These are phyloP conservation scores for Byssothecium circinans DNA, from an alignment of 2,329 filamentous ascomycete species.

Conservation along the genomic window DNA sequence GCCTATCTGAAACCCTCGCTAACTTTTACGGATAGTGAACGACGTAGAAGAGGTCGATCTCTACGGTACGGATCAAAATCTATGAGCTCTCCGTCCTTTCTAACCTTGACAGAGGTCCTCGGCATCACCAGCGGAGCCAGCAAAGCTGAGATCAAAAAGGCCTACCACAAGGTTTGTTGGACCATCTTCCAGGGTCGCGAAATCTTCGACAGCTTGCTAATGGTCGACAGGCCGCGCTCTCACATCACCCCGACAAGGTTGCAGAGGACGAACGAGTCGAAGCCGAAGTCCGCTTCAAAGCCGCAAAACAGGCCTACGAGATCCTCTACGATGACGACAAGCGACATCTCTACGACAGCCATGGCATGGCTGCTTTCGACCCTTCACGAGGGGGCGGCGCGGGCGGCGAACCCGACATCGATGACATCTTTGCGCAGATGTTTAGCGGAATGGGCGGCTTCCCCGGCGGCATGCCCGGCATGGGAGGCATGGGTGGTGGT, in stretches of 20 bases:
- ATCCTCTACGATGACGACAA: slow-evolving; percentile 97
- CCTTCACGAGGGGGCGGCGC: slow-evolving; percentile 66
- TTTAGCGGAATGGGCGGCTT: slow-evolving; percentile 60
- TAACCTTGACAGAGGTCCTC: slow-evolving; percentile 68
- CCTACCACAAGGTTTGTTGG: slow-evolving; percentile 80
- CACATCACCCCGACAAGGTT: slow-evolving; percentile 94
- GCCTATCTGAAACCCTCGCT: slow-evolving; percentile 7
- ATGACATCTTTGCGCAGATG: slow-evolving; percentile 93
- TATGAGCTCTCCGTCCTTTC: slow-evolving; percentile 8
- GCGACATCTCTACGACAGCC: slow-evolving; percentile 84
- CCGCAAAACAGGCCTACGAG: slow-evolving; percentile 91
- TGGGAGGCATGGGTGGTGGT: slow-evolving; percentile 54
- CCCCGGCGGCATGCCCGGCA: slow-evolving; percentile 57
- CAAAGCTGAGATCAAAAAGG: slow-evolving; percentile 87
- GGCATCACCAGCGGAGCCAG: slow-evolving; percentile 71
- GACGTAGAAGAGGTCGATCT: slow-evolving; percentile 58
- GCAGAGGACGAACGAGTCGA: slow-evolving; percentile 79
- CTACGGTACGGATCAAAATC: slow-evolving; percentile 48
- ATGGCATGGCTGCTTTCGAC: slow-evolving; percentile 96
- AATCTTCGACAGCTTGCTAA: slow-evolving; percentile 3
- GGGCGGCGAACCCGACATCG: slow-evolving; percentile 73
- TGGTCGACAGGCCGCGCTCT: slow-evolving; percentile 69
- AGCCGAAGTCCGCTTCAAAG: slow-evolving; percentile 91
- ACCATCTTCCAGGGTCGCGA: background rate
- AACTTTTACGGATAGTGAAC: slow-evolving; percentile 26